Conservation (phyloP, 2,329 filamentous ascomycete species). For the Coniochaeta sp. region DNA sequence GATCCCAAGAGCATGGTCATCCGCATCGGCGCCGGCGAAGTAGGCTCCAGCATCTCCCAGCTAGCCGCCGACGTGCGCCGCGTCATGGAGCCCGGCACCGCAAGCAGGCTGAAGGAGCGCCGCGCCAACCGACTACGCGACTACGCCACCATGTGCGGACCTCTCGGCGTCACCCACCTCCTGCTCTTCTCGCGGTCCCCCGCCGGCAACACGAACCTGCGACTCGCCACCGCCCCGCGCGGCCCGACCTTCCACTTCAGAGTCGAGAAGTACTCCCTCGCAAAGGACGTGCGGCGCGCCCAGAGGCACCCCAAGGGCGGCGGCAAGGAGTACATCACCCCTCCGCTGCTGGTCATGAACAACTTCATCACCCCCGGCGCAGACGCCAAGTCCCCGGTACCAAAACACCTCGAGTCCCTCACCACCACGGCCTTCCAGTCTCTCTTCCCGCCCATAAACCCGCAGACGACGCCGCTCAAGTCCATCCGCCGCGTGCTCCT, state of each 20-base stretch:
- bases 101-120: slow-evolving; percentile 80
- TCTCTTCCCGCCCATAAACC: slow-evolving; percentile 91
- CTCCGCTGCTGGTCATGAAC: slow-evolving; percentile 97
- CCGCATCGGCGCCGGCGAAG: slow-evolving; percentile 87
- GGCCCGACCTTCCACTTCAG: slow-evolving; percentile 92
- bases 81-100: slow-evolving; percentile 96
- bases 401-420: slow-evolving; percentile 87
- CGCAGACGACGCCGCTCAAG: slow-evolving; percentile 78
- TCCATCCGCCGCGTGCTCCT: slow-evolving; percentile 90
- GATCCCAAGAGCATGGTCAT: slow-evolving; percentile 97
- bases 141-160: slow-evolving; percentile 92
- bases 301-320: slow-evolving; percentile 76
- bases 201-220: slow-evolving; percentile 85
- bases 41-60: slow-evolving; percentile 85
- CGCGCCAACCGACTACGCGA: slow-evolving; percentile 82
- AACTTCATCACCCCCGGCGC: slow-evolving; percentile 69
- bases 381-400: slow-evolving; percentile 61
- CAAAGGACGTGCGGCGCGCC: slow-evolving; percentile 79
- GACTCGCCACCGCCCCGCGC: slow-evolving; percentile 77
- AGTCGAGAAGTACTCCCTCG: slow-evolving; percentile 89
- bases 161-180: slow-evolving; percentile 85
- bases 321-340: slow-evolving; percentile 77
- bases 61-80: slow-evolving; percentile 82
- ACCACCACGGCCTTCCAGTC: slow-evolving; percentile 94
- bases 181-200: slow-evolving; percentile 87